A percentile compares a stretch with the other conserved stretches of the same genome.
phyloP scores from a whole-genome alignment of 108 stramenopile genomes.

The Cyclotella kingstonii region DNA sequence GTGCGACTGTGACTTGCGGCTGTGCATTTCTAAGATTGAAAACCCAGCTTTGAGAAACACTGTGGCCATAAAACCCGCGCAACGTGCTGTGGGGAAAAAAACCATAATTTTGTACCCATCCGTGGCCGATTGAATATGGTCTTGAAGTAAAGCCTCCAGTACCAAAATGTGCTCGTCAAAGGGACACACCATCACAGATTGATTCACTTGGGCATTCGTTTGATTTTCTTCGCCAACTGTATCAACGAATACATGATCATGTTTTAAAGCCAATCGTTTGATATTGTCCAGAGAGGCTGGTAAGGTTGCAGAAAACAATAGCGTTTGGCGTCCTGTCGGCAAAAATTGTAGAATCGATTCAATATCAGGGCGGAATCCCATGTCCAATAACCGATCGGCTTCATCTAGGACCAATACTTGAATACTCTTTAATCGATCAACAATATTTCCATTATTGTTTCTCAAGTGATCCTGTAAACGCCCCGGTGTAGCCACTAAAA shows the following conservation, averaged over 20 bases:
- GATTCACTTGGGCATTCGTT: slow-evolving; percentile 54
- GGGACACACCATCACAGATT: slow-evolving; percentile 39
- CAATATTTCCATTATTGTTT: slow-evolving; percentile 63
- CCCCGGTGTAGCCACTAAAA: slow-evolving; percentile 92
- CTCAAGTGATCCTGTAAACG: slow-evolving; percentile 90
- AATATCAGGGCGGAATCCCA: slow-evolving; percentile 91
- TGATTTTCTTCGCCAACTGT: slow-evolving; percentile 52
- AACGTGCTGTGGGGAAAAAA: slow-evolving; percentile 90
- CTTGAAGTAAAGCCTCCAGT: slow-evolving; percentile 7
- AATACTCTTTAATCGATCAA: slow-evolving; percentile 46
- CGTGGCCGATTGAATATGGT: slow-evolving; percentile 22
- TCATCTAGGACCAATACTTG: slow-evolving; percentile 74
- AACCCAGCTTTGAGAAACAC: slow-evolving; percentile 51
- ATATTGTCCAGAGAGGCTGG: slow-evolving; percentile 62
- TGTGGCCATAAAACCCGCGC: slow-evolving; percentile 78
- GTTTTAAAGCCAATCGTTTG: slow-evolving; percentile 31
- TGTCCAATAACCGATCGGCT: slow-evolving; percentile 80
- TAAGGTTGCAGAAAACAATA: slow-evolving; percentile 90
- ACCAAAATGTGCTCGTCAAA: slow-evolving; percentile 33
- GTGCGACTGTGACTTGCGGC: slow-evolving; percentile 72
- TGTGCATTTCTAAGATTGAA: slow-evolving; percentile 84
- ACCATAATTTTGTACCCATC: slow-evolving; percentile 65
- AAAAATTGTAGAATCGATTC: slow-evolving; percentile 60
- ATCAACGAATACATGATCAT: slow-evolving; percentile 49
- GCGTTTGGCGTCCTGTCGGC: slow-evolving; percentile 67